Percentiles rank a stretch among this genome's conserved stretches.
phyloP scores from a whole-genome alignment of 768 basidiomycete genomes.

The Termitomyces sp. region DNA sequence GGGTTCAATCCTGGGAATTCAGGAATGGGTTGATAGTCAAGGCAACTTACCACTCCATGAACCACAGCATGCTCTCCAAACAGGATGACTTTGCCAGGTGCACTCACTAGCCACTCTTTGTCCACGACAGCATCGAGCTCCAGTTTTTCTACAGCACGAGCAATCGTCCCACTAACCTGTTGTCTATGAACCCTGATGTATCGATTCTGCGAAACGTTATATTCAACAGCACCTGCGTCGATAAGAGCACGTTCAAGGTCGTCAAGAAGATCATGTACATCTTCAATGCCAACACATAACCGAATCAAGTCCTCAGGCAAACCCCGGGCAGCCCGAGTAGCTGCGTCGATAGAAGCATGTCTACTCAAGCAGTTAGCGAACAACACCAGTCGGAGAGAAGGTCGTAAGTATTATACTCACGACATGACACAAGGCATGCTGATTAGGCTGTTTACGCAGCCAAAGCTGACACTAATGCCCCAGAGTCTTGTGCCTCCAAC shows the following conservation, averaged over 20 bases:
- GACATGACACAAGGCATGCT: slow-evolving; percentile 99
- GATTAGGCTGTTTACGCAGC: slow-evolving; percentile 96
- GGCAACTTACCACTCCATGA: slow-evolving; percentile 79
- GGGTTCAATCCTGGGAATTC: background rate
- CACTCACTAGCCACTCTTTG: slow-evolving; percentile 80
- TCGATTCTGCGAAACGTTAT: slow-evolving; percentile 46
- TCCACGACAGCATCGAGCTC: slow-evolving; percentile 31
- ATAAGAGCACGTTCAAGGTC: slow-evolving; percentile 92
- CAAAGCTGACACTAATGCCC: slow-evolving; percentile 98
- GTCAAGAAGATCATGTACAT: slow-evolving; percentile 86
- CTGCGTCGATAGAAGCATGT: slow-evolving; percentile 96
- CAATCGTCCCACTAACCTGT: slow-evolving; percentile 34
- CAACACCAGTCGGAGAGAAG: slow-evolving; percentile 4
- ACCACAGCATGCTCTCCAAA: slow-evolving; percentile 99
- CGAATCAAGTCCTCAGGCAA: slow-evolving; percentile 98
- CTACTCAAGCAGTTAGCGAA: slow-evolving; percentile 32
- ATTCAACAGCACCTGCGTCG: slow-evolving; percentile 82
- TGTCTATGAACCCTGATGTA: slow-evolving; percentile 31
- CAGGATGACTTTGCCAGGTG: slow-evolving; percentile 96
- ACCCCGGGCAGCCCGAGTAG: slow-evolving; percentile 91
- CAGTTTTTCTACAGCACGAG: slow-evolving; percentile 66
- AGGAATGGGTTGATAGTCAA: background rate
- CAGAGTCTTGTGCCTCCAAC: slow-evolving; percentile 91
- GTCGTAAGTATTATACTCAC: slow-evolving; percentile 53
- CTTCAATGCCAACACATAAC: slow-evolving; percentile 97